A percentile compares a stretch with the other conserved stretches of the same genome.
Evolutionary conservation across 805 yeast species (phyloP).

Genomic region (Saturnispora quitensis): DNA sequence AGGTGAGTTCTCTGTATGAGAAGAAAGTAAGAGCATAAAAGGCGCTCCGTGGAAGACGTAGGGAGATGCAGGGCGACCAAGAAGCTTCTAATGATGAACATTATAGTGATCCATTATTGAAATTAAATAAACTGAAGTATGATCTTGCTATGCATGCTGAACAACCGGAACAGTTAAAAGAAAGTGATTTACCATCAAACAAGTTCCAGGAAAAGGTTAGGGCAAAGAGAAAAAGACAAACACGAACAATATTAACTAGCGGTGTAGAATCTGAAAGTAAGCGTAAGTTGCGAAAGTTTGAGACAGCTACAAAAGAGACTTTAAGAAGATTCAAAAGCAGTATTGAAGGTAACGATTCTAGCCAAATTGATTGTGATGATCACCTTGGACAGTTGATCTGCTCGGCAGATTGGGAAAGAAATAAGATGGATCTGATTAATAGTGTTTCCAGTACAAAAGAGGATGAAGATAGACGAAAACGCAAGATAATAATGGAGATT

Average conservation of each 20-base stretch:
- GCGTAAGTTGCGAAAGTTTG: slow-evolving; percentile 4
- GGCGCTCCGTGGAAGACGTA: background rate
- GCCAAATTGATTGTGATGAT: background rate
- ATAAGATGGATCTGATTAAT: background rate
- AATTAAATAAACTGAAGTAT: background rate
- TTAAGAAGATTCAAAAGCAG: slow-evolving; percentile 1
- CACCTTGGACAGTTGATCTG: background rate
- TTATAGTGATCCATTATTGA: background rate
- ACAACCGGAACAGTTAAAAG: background rate
- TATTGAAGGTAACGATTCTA: background rate
- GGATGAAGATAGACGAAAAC: background rate
- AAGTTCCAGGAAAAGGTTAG: slow-evolving; percentile 1
- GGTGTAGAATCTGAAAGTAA: background rate
- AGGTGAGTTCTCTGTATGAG: background rate
- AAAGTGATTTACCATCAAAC: background rate
- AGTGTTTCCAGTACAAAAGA: background rate
- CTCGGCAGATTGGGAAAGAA: slow-evolving; percentile 9
- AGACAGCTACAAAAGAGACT: slow-evolving; percentile 6
- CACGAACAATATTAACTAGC: background rate
- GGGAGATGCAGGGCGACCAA: background rate
- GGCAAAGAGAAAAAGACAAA: background rate
- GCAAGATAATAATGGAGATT: background rate
- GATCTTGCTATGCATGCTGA: background rate
- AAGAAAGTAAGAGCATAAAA: background rate
- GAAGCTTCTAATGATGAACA: background rate